Conservation (phyloP, 805 yeast genomes). For the Cyberlindnera misumaiensis region DNA sequence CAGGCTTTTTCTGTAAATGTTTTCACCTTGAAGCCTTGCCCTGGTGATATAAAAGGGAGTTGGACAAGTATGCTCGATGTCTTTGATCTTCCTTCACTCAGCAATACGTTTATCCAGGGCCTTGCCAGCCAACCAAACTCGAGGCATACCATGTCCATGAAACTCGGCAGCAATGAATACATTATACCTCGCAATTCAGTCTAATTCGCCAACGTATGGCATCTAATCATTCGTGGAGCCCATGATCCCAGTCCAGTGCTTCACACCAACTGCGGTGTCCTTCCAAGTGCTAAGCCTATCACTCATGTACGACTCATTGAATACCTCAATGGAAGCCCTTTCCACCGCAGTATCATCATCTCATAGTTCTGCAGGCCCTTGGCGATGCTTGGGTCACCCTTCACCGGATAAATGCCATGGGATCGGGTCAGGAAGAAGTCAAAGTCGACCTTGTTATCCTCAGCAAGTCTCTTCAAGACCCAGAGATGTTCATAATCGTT, state of each 20-base stretch:
- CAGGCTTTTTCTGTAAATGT: too few relatives aligned
- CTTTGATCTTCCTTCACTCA: conserved; percentile 7
- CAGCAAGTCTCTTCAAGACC: conserved; percentile 27
- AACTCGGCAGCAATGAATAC: conserved; percentile 39
- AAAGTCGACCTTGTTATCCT: conserved; percentile 31
- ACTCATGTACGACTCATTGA: conserved; percentile 25
- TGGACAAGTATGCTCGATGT: conserved; percentile 15
- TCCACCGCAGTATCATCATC: conserved; percentile 26
- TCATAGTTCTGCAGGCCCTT: conserved; percentile 12
- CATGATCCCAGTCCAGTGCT: conserved; percentile 40
- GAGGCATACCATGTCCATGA: conserved; percentile 48
- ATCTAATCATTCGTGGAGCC: conserved; percentile 35
- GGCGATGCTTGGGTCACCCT: conserved; percentile 12
- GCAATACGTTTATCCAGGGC: conserved; percentile 28
- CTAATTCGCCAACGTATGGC: conserved; percentile 39
- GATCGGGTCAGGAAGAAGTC: conserved; percentile 28
- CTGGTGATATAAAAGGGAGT: conserved; percentile 12
- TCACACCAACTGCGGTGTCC: conserved; percentile 19
- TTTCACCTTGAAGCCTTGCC: conserved; percentile 13
- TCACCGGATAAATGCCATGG: conserved; percentile 29
- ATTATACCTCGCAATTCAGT: conserved; percentile 20
- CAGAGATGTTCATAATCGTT: conserved; percentile 32
- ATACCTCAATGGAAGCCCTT: conserved; percentile 18
- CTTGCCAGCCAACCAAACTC: conserved; percentile 34
- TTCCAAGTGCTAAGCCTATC: conserved; percentile 29